Base-by-base conservation (phyloP, 2,329 filamentous ascomycete species). In the Alternaria brassicae region DNA sequence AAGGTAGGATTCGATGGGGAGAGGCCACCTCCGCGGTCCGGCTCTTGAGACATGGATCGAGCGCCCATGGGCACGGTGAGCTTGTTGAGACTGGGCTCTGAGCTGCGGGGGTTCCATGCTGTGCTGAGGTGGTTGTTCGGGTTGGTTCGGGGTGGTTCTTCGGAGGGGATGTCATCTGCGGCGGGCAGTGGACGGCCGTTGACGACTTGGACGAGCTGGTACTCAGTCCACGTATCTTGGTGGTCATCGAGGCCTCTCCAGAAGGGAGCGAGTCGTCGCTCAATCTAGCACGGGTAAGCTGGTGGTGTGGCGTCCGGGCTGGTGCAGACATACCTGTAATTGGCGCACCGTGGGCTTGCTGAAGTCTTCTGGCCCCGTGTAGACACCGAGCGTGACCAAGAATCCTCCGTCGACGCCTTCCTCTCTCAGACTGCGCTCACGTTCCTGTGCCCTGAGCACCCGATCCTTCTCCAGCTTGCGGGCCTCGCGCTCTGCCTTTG, bases 371-470 rank as follows among this genome's bases (percentile, higher is more conserved):
- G 88, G 82, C 0, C 94, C 93, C 21, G 92, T 94, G 74, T 99
- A 99, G 49, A 93, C 91, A 34, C 95, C 95, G 74, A 97, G 87
- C 0, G 95, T 99, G 30, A 99, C 95, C 47, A 99, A 81, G 80
- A 89, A 99, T 21, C 95, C 95, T 19, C 95, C 95, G 78, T 99
- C 95, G 3, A 98, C 91, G 76, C 93, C 88, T 75, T 99, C 95
- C 70, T 97, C 93, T 64, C 84, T 88, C 81, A 98, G 88, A 73
- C 95, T 99, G 66, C 91, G 86, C 77, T 97, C 93, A 47, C 95
- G 87, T 77, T 99, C 95, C 76, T 92, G 92, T 41, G 90, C 80
- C 58, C 95, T 85, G 36, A 86, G 84, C 15, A 85, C 82, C 44
- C 92, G 88, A 77, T 98, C 94, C 72, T 88, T 90, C 77, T 97